Conservation (phyloP, 2,329 filamentous ascomycete species). For the Arthrobotrys megalospora region DNA sequence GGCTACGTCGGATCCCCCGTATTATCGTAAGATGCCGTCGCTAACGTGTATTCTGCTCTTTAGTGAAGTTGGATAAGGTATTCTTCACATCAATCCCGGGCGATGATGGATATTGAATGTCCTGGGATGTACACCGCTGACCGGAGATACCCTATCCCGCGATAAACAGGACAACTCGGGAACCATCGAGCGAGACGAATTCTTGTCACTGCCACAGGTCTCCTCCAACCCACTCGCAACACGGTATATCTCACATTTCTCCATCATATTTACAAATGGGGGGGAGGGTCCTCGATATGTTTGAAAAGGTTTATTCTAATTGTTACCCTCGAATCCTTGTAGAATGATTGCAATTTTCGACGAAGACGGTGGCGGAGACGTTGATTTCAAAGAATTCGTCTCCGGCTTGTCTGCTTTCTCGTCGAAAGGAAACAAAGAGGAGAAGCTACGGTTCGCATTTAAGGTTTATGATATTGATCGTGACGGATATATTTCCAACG, state of each 20-base stretch:
- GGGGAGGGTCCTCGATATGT: neutral
- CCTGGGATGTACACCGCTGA: neutral
- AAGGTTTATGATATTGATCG: conserved; percentile 99
- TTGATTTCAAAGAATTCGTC: conserved; percentile 99
- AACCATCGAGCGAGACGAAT: conserved; percentile 98
- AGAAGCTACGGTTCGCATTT: conserved; percentile 97
- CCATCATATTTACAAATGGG: neutral
- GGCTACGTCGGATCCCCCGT: neutral
- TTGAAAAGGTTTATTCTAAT: neutral
- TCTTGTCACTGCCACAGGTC: conserved; percentile 95
- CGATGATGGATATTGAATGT: neutral
- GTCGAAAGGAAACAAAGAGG: conserved; percentile 98
- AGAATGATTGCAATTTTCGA: conserved; percentile 99
- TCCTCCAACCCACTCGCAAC: conserved; percentile 97
- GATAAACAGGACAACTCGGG: conserved; percentile 91
- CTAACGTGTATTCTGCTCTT: conserved; percentile 20
- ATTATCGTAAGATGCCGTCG: neutral
- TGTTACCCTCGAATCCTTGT: conserved; percentile 37
- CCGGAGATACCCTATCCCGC: conserved; percentile 14
- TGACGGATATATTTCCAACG: conserved; percentile 98
- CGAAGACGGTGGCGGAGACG: conserved; percentile 96
- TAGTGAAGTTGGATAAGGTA: conserved; percentile 96
- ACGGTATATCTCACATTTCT: conserved; percentile 72
- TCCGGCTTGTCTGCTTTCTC: conserved; percentile 95
- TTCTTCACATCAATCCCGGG: conserved; percentile 62